Evolutionary conservation across 805 yeast species (phyloP), one percentile per base, ranked within the genome.

Genomic region (Suhomyces sp.): DNA sequence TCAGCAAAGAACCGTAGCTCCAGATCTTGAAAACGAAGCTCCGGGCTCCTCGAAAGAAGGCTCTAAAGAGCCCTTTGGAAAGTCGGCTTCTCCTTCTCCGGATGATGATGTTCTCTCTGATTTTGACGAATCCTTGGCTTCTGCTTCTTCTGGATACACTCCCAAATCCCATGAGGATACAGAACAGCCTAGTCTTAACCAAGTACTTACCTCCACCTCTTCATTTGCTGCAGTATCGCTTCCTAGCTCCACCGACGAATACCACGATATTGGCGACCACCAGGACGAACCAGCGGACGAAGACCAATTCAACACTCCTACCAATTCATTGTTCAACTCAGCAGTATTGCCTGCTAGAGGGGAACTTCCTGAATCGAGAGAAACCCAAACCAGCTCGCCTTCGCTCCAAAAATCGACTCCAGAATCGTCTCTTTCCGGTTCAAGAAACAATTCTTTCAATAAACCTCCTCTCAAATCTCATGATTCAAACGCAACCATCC

Each of bases 211-310:
- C 2, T 55, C 68, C 4, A 57, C 62, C 10, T 66, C 72, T 6
- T 71, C 76, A 33, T 72, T 68, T 61, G 75, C 75, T 15, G 75
- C 73, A 4, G 71, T 72, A 37, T 68, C 73, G 1, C 52, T 66
- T 19, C 65, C 66, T 3, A 62, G 61, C 29, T 58, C 68, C 13
- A 47, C 49, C n/a, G 59, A 53, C 21, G 61, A 55, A 9, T 51
- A 51, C 46, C 57, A 61, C 25, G 55, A 53, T 12, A 53, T 56
- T 48, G 61, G 56, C 37, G 53, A 55, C 8, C 56, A 53, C 19
- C 13, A 37, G 2, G 46, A 37, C 15, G 44, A 35, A 12, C 56
- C 49, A 33, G 46, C 29, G 43, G 56, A 48, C 3, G 53, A 44
- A 19, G 53, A 57, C 37, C 55, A 61, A 37, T 59, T 53, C 48